Base-by-base conservation (phyloP, 495 filamentous ascomycete genomes). In the Penicillium desertorum region DNA sequence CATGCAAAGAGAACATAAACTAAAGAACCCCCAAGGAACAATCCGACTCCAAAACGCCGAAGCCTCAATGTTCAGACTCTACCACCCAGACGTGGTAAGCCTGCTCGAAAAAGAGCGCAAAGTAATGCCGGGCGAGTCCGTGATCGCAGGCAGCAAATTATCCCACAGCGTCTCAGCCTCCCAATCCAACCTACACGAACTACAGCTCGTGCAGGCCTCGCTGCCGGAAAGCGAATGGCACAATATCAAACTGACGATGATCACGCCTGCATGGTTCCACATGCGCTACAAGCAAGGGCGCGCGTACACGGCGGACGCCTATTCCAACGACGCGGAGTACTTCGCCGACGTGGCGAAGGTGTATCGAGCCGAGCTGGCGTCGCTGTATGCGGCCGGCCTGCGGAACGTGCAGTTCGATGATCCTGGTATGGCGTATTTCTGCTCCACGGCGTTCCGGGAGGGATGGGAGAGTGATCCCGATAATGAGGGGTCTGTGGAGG, bases 11-110 rank as follows among this genome's bases (percentile, higher is more conserved):
- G 30, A 27, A 16, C 30, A 14, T 4, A 32, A 3, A 17, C 23
- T 47, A 30, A 47, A 6, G 30, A 11, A 3, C 3, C 6, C 7
- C 10, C 54, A 70, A 70, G 74, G 84, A 60, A 62, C 69, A 27
- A 76, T 64, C 36, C 66, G 63, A 55, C 54, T 69, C 16, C 64
- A 71, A 45, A 54, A 81, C 36, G 80, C 83, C 0, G 73, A 78
- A 39, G 66, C 78, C 37, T 76, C 79, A 7, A 82, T 88, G 67
- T 88, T 88, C 69, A 74, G 86, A 5, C 73, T 80, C 17, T 89
- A 89, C 63, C 84, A 89, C 59, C 88, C 88, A 6, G 87, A 90
- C 64, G 83, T 91, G 42, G 83, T 86, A n/a, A 85, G 81, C 37
- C 81, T 90, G 63, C 77, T 79, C 12, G 82, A 85, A 61, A 71